phyloP scores from a whole-genome alignment of 129 eudicot species.

The Kitagawia praeruptora region DNA sequence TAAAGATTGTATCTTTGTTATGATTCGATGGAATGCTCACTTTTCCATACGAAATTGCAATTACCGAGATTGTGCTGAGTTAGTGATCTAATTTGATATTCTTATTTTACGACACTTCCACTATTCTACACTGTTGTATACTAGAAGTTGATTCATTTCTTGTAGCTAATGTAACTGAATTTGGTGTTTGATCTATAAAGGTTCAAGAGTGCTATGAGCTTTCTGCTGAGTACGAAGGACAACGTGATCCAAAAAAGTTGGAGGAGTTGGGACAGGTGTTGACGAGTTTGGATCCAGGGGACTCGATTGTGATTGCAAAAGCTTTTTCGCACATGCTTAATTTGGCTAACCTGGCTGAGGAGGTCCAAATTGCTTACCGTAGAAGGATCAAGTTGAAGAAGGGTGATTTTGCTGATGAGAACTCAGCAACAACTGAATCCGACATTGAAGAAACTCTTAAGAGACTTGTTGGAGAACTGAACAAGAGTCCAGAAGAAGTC shows the following conservation, averaged over 20 bases:
- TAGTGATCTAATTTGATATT: neutral
- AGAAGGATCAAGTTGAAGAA: slow-evolving; percentile 71
- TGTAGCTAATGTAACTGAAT: neutral
- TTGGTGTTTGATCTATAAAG: slow-evolving; percentile 25
- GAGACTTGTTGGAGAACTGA: slow-evolving; percentile 67
- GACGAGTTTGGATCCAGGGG: slow-evolving; percentile 96
- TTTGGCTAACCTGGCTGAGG: slow-evolving; percentile 96
- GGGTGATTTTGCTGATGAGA: slow-evolving; percentile 85
- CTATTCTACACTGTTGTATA: too few relatives aligned
- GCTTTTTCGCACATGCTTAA: slow-evolving; percentile 97
- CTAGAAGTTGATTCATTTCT: neutral
- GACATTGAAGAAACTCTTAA: slow-evolving; percentile 93
- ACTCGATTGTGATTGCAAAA: slow-evolving; percentile 85
- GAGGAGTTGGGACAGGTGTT: slow-evolving; percentile 86
- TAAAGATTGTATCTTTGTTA: too few relatives aligned
- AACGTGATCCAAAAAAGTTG: slow-evolving; percentile 63
- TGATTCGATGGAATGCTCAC: too few relatives aligned
- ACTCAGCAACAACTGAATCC: slow-evolving; percentile 81
- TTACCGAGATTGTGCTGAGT: too few relatives aligned
- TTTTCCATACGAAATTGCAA: too few relatives aligned
- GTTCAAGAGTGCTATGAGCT: slow-evolving; percentile 98
- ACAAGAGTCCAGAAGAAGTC: slow-evolving; percentile 89
- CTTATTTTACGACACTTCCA: too few relatives aligned
- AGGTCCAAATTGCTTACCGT: slow-evolving; percentile 89
- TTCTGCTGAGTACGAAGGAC: slow-evolving; percentile 91